Conservation (phyloP, 306 rosid species). For the Casuarina glauca region DNA sequence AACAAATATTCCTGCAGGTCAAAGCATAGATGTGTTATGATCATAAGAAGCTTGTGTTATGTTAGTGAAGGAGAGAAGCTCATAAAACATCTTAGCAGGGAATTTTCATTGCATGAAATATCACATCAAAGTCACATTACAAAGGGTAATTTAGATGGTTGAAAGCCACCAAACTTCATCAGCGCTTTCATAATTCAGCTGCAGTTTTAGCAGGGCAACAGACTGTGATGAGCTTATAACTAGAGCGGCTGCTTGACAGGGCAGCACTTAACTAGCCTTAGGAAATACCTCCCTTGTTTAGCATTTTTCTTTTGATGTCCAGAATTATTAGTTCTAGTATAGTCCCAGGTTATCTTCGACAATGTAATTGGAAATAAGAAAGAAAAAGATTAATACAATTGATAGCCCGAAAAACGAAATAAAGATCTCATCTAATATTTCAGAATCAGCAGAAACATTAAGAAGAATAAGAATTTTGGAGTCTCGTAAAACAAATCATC, state of each 20-base stretch:
- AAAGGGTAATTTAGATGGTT: not conserved
- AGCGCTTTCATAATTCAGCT: not conserved
- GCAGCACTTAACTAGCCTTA: not conserved
- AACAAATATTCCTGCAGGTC: slow-evolving; percentile 63
- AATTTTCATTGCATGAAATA: not conserved
- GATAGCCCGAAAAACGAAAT: not conserved
- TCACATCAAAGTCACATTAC: not conserved
- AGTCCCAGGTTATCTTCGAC: not conserved
- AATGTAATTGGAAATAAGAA: not conserved
- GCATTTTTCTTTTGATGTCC: not conserved
- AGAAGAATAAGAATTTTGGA: not conserved
- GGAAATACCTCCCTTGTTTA: not conserved
- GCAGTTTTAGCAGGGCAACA: not conserved
- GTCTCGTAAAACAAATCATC: not conserved
- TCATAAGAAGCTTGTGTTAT: not conserved
- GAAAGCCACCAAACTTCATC: not conserved
- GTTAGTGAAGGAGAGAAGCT: not conserved
- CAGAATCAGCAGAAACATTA: not conserved
- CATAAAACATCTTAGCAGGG: not conserved
- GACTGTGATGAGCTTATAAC: not conserved
- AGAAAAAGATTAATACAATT: too few relatives aligned
- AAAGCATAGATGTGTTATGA: slow-evolving; percentile 17
- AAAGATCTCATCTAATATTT: not conserved
- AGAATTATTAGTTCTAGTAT: not conserved
- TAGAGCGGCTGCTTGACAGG: not conserved